phyloP scores from a whole-genome alignment of 192 early-diverging fungal genomes.

The Helicostylum pulchrum region DNA sequence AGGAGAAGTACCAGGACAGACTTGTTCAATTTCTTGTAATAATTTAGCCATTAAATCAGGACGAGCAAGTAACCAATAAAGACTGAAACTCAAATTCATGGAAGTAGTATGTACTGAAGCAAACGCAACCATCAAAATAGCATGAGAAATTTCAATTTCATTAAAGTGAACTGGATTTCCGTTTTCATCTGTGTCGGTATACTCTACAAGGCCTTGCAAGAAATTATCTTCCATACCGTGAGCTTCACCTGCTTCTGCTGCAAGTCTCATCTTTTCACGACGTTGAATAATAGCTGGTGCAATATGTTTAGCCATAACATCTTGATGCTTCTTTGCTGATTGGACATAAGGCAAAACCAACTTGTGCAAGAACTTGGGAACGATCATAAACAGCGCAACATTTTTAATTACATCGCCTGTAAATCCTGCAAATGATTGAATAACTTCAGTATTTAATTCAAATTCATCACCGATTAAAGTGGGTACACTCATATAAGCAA shows the following conservation, averaged over 20 bases:
- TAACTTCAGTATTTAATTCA: conserved; percentile 12
- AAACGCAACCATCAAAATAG: conserved; percentile 23
- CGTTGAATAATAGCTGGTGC: neutral
- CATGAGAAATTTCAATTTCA: conserved; percentile 2
- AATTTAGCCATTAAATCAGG: conserved; percentile 15
- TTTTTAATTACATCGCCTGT: conserved; percentile 25
- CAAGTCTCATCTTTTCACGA: neutral
- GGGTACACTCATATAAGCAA: conserved; percentile 31
- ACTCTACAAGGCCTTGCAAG: conserved; percentile 24
- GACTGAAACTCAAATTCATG: neutral
- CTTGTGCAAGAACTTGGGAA: conserved; percentile 14
- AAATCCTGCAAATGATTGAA: conserved; percentile 27
- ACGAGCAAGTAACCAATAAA: conserved; percentile 26
- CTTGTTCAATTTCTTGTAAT: conserved; percentile 17
- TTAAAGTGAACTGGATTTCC: too few relatives aligned
- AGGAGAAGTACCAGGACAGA: neutral
- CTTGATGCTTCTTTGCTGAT: conserved; percentile 3
- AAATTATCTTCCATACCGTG: neutral
- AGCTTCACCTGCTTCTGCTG: too few relatives aligned
- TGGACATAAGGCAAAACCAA: conserved; percentile 20
- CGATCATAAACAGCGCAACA: conserved; percentile 15
- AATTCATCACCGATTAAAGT: conserved; percentile 23
- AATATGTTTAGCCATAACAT: conserved; percentile 13
- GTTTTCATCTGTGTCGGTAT: conserved; percentile 14
- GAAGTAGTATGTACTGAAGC: conserved; percentile 30